A percentile compares a stretch with the other conserved stretches of the same genome.
phyloP scores from a whole-genome alignment of 2,329 filamentous ascomycete genomes.

The Phyllosticta capitalensis region DNA sequence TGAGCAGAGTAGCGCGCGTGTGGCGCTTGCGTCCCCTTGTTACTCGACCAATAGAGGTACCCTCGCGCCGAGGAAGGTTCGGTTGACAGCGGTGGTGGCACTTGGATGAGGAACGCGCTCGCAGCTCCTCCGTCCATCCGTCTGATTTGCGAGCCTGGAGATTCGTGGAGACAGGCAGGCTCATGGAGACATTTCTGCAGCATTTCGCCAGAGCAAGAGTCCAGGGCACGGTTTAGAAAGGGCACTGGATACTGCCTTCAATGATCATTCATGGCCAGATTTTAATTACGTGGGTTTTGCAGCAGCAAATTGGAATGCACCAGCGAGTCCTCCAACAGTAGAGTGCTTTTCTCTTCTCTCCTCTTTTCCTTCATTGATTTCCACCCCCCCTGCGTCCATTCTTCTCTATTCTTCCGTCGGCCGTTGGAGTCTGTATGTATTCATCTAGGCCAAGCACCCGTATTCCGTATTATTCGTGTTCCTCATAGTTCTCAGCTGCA shows the following conservation, averaged over 20 bases:
- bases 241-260: not conserved
- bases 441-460: too few relatives aligned
- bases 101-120: not conserved
- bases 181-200: too few relatives aligned
- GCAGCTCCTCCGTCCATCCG: not conserved
- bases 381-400: not conserved
- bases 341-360: not conserved
- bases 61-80: not conserved
- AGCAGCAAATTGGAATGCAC: not conserved
- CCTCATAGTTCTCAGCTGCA: too few relatives aligned
- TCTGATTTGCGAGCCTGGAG: too few relatives aligned
- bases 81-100: not conserved
- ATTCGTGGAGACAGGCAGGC: too few relatives aligned
- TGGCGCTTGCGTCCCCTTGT: not conserved
- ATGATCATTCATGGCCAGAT: not conserved
- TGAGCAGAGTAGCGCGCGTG: not conserved
- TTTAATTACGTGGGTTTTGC: not conserved
- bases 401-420: not conserved
- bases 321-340: not conserved
- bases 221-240: not conserved
- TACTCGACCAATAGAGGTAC: not conserved
- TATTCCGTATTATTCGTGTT: too few relatives aligned
- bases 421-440: too few relatives aligned
- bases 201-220: not conserved
- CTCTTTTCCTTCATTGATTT: not conserved